These are phyloP conservation scores for Malassezia sp. DNA, from an alignment of 1,284 basidiomycete species.

Conservation along the genomic window DNA sequence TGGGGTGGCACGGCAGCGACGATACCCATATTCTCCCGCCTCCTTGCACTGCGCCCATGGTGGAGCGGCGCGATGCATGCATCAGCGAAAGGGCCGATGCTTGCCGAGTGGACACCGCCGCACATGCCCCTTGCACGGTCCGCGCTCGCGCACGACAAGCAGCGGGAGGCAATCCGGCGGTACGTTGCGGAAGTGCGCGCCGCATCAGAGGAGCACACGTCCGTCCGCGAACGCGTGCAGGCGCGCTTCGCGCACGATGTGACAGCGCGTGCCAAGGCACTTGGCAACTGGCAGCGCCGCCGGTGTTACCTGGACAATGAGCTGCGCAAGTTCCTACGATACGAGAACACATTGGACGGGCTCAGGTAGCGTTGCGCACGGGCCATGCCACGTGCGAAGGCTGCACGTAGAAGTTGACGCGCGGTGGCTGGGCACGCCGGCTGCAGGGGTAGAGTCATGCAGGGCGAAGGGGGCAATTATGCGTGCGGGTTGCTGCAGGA, in stretches of 20 bases:
- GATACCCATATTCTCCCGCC: too few species aligned
- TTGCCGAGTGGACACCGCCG: constrained; percentile 90
- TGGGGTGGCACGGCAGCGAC: too few species aligned
- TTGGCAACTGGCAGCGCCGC: constrained; percentile 82
- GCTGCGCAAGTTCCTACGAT: constrained; percentile 90
- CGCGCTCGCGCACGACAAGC: constrained; percentile 76
- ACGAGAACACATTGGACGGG: too few species aligned
- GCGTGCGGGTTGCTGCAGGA: too few species aligned
- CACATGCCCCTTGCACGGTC: constrained; percentile 69
- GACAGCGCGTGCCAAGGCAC: constrained; percentile 60
- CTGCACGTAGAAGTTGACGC: too few species aligned
- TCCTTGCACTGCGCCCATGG: too few species aligned
- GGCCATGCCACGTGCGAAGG: too few species aligned
- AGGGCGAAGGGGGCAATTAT: too few species aligned
- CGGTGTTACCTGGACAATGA: constrained; percentile 77
- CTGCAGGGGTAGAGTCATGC: too few species aligned
- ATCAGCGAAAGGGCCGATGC: too few species aligned
- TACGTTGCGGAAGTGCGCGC: constrained; percentile 54
- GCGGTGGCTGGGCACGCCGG: too few species aligned
- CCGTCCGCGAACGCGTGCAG: constrained; percentile 70
- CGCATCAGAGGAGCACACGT: constrained; percentile 72
- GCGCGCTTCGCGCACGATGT: constrained; percentile 65
- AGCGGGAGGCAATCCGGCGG: constrained; percentile 47
- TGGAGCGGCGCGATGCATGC: background rate
- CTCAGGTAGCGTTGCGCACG: too few species aligned